A percentile compares a stretch with the other conserved stretches of the same genome.
Conservation (phyloP, 176 grass and related monocot species). For the Zea luxurians region DNA sequence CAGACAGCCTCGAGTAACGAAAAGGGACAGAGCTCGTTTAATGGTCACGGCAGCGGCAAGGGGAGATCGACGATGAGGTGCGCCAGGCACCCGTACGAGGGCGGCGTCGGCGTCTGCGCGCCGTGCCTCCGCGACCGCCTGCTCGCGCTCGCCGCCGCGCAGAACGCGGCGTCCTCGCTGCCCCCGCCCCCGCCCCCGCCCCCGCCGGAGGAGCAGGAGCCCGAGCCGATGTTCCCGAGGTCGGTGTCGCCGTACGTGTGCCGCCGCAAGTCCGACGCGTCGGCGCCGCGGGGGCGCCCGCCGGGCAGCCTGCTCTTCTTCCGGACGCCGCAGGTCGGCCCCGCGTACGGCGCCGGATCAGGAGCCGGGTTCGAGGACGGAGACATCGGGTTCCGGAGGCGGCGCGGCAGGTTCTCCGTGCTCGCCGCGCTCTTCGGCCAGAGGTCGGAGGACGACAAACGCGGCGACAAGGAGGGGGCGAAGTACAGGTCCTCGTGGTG, state of each 20-base stretch:
- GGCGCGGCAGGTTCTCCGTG: slow-evolving; percentile 49
- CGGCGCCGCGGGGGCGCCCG: slow-evolving; percentile 14
- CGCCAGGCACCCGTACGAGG: slow-evolving; percentile 68
- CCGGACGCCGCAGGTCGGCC: slow-evolving; percentile 67
- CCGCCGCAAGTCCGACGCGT: slow-evolving; percentile 44
- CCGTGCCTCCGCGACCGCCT: slow-evolving; percentile 89
- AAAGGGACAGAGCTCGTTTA: not conserved
- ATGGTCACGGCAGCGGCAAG: slow-evolving; percentile 12
- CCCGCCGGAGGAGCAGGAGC: not conserved
- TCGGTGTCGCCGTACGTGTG: slow-evolving; percentile 61
- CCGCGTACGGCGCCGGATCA: slow-evolving; percentile 29
- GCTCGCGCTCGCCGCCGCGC: slow-evolving; percentile 60
- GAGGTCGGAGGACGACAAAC: slow-evolving; percentile 7
- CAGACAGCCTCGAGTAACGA: not conserved
- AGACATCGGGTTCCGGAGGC: slow-evolving; percentile 40
- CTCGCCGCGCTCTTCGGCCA: slow-evolving; percentile 55
- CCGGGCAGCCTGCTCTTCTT: slow-evolving; percentile 59
- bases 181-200: not conserved
- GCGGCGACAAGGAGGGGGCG: not conserved
- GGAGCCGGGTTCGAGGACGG: slow-evolving; percentile 33
- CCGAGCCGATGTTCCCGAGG: slow-evolving; percentile 31
- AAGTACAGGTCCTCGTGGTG: slow-evolving; percentile 51
- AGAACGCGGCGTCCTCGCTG: slow-evolving; percentile 61
- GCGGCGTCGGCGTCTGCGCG: slow-evolving; percentile 71
- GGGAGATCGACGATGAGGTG: slow-evolving; percentile 55